phyloP scores from a whole-genome alignment of 2,329 filamentous ascomycete species.

The Lasiodiplodia citricola region DNA sequence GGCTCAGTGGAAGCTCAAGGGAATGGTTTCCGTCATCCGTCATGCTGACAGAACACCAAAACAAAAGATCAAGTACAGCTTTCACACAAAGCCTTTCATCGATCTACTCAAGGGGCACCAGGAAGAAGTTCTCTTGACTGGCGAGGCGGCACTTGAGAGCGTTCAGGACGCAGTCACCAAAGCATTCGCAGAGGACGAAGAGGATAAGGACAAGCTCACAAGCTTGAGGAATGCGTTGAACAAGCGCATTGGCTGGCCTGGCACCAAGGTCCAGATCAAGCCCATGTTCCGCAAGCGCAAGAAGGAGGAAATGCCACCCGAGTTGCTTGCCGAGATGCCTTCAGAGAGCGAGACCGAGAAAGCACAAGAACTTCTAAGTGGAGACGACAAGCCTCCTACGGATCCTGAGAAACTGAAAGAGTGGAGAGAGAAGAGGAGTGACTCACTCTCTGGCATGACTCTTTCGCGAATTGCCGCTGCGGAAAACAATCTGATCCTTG shows the following conservation, averaged over 20 bases:
- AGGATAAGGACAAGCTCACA: constrained; percentile 86
- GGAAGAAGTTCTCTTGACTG: constrained; percentile 93
- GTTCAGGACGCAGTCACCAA: constrained; percentile 86
- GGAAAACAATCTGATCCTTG: constrained; percentile 89
- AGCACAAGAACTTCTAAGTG: not conserved
- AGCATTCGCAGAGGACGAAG: constrained; percentile 77
- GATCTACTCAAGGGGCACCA: constrained; percentile 93
- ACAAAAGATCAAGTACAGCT: constrained; percentile 99
- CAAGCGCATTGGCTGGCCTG: constrained; percentile 92
- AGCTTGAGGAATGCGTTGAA: constrained; percentile 83
- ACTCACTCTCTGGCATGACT: constrained; percentile 87
- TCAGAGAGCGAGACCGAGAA: constrained; percentile 34
- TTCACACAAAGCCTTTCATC: constrained; percentile 95
- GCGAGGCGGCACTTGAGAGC: constrained; percentile 84
- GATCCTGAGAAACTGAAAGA: constrained; percentile 33
- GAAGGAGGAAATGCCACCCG: constrained; percentile 60
- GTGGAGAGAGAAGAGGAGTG: constrained; percentile 56
- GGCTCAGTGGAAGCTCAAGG: constrained; percentile 97
- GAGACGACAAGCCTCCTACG: constrained; percentile 8
- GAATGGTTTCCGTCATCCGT: constrained; percentile 93
- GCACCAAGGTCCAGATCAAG: constrained; percentile 98
- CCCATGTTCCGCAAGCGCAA: constrained; percentile 96
- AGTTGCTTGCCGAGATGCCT: constrained; percentile 31
- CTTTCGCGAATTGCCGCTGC: constrained; percentile 93
- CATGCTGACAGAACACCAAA: constrained; percentile 98